These are phyloP conservation scores for Tetraselmis striata DNA, from an alignment of 139 green algal genomes.

Conservation along the genomic window DNA sequence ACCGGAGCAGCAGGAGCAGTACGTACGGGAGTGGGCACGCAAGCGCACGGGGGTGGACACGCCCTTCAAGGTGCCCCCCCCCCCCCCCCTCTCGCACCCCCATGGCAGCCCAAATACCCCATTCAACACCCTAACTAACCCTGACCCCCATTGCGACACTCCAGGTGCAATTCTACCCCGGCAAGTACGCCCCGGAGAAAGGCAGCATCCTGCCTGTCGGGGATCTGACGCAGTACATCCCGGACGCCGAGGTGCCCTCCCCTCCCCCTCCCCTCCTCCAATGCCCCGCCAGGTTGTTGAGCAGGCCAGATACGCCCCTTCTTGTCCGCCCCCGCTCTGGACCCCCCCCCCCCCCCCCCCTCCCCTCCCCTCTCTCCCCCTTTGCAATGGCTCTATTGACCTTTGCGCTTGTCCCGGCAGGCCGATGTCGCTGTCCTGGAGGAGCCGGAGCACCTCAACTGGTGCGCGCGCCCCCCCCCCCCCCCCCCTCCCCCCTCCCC, in stretches of 20 bases:
- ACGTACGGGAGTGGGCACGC: constrained; percentile 81
- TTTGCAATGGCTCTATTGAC: too few relatives aligned
- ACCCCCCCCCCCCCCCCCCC: too few relatives aligned
- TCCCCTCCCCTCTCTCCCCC: too few relatives aligned
- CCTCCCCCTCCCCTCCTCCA: too few relatives aligned
- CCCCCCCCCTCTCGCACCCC: not conserved
- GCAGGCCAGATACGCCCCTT: too few relatives aligned
- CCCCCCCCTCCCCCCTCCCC: too few relatives aligned
- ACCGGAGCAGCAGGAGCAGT: constrained; percentile 80
- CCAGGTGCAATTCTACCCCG: constrained; percentile 84
- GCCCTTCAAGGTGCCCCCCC: constrained; percentile 62
- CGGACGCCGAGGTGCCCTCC: constrained; percentile 62
- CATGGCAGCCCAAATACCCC: not conserved
- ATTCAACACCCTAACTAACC: too few relatives aligned
- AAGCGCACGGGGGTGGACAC: constrained; percentile 82
- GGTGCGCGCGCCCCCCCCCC: too few relatives aligned
- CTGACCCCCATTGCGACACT: too few relatives aligned
- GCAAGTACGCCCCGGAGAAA: constrained; percentile 81
- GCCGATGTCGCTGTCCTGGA: constrained; percentile 96
- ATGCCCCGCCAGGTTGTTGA: too few relatives aligned
- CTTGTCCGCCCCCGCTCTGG: not conserved
- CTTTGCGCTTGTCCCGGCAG: not conserved
- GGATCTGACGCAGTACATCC: constrained; percentile 90
- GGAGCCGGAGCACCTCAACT: constrained; percentile 98
- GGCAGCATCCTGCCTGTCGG: constrained; percentile 93